A percentile compares a stretch with the other conserved stretches of the same genome.
phyloP scores from a whole-genome alignment of 768 basidiomycete species.

The Pleurotus citrinopileatus region DNA sequence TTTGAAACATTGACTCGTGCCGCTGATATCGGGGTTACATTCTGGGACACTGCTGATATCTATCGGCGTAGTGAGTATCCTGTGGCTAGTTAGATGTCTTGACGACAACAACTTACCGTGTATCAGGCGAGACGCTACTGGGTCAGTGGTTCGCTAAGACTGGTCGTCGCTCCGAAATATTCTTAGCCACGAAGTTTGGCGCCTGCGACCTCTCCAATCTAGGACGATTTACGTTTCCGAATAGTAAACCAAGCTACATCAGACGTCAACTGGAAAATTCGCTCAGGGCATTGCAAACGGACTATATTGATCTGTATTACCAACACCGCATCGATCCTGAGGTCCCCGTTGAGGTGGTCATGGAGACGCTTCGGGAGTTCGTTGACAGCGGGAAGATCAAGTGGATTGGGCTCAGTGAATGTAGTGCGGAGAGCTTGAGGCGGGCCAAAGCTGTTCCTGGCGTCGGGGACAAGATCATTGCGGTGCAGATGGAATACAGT shows the following conservation, averaged over 20 bases:
- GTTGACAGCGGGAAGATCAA: conserved; percentile 19
- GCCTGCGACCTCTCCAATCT: conserved; percentile 18
- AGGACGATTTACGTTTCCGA: neutral
- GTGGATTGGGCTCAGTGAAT: conserved; percentile 32
- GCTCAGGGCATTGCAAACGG: conserved; percentile 16
- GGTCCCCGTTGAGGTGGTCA: conserved; percentile 24
- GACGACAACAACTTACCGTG: neutral
- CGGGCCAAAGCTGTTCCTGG: conserved; percentile 26
- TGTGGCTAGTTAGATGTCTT: neutral
- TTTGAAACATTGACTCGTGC: conserved; percentile 19
- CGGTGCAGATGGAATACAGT: conserved; percentile 16
- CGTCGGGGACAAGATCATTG: conserved; percentile 26
- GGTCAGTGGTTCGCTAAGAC: conserved; percentile 15
- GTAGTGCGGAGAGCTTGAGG: conserved; percentile 22
- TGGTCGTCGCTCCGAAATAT: conserved; percentile 45
- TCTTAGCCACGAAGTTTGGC: conserved; percentile 56
- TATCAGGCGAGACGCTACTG: neutral
- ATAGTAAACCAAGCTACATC: conserved; percentile 19
- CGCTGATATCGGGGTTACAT: conserved; percentile 20
- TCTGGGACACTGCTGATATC: conserved; percentile 21
- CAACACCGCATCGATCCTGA: conserved; percentile 29
- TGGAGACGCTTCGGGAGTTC: neutral
- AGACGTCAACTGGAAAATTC: conserved; percentile 13
- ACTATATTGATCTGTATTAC: conserved; percentile 38
- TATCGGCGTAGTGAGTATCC: conserved; percentile 16